Evolutionary conservation across 176 grass and related monocot species (phyloP).

Genomic region (Aegilops longissima): DNA sequence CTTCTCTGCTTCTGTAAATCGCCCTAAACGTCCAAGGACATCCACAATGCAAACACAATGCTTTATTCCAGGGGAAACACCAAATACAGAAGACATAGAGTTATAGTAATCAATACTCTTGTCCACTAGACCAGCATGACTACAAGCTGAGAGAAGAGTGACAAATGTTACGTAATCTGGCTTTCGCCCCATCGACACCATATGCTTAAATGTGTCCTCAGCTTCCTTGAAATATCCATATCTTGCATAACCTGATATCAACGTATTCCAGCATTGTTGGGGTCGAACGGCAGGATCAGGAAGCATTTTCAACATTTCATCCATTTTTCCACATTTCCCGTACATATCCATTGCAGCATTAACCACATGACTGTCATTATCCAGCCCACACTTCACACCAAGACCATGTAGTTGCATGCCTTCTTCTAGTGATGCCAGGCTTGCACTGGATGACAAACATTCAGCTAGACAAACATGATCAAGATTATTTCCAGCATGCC

Average conservation of each 20-base stretch:
- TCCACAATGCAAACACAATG: slow-evolving; percentile 92
- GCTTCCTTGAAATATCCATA: slow-evolving; percentile 72
- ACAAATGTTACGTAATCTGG: slow-evolving; percentile 87
- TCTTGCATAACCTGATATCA: slow-evolving; percentile 81
- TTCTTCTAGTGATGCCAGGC: slow-evolving; percentile 87
- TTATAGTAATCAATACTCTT: slow-evolving; percentile 74
- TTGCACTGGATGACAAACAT: slow-evolving; percentile 64
- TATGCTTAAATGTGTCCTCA: slow-evolving; percentile 69
- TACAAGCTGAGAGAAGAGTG: slow-evolving; percentile 74
- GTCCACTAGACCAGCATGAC: slow-evolving; percentile 73
- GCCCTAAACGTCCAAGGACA: slow-evolving; percentile 71
- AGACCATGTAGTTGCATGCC: slow-evolving; percentile 83
- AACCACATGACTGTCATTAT: slow-evolving; percentile 55
- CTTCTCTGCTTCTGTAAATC: slow-evolving; percentile 56
- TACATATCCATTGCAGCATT: slow-evolving; percentile 96
- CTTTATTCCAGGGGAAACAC: slow-evolving; percentile 74
- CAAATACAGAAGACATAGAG: slow-evolving; percentile 58
- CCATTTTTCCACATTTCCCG: slow-evolving; percentile 83
- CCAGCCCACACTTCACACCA: slow-evolving; percentile 63
- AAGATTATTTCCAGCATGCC: slow-evolving; percentile 47
- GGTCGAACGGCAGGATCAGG: slow-evolving; percentile 51
- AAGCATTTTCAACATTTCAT: slow-evolving; percentile 64
- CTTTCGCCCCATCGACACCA: slow-evolving; percentile 53
- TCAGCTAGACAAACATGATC: slow-evolving; percentile 76
- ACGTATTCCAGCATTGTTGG: slow-evolving; percentile 80